Percentiles rank a stretch among this genome's conserved stretches.
phyloP scores from a whole-genome alignment of 352 stramenopile genomes.

The Globisporangium takayamanum region DNA sequence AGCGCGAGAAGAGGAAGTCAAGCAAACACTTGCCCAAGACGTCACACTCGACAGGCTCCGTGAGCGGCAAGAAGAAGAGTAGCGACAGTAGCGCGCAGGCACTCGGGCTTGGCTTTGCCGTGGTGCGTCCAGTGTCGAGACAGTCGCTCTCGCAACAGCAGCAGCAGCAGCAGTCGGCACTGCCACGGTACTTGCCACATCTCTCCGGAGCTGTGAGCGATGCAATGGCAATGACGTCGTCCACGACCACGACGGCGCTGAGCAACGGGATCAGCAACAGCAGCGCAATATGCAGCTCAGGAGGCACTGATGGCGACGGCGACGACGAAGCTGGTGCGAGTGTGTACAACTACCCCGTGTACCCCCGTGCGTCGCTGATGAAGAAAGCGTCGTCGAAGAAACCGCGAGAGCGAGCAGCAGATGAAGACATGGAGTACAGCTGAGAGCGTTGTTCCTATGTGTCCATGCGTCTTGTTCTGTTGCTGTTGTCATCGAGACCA shows the following conservation, averaged over 20 bases:
- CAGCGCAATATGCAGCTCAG: background rate
- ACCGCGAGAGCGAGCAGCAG: conserved; percentile 25
- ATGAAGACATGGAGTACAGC: conserved; percentile 50
- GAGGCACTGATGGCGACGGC: conserved; percentile 15
- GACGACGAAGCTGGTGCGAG: conserved; percentile 17
- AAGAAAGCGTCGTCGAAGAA: conserved; percentile 55
- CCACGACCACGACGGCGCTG: background rate
- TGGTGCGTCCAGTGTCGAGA: conserved; percentile 38
- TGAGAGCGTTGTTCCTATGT: conserved; percentile 16
- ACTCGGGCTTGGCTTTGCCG: conserved; percentile 18
- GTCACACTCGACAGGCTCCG: conserved; percentile 17
- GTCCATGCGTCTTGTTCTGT: background rate
- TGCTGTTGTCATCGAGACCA: background rate
- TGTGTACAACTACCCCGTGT: conserved; percentile 61
- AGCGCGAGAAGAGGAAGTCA: conserved; percentile 31
- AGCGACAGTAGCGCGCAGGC: conserved; percentile 7
- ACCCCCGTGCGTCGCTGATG: conserved; percentile 24
- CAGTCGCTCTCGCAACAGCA: conserved; percentile 32
- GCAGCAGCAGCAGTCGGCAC: conserved; percentile 18
- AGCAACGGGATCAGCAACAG: background rate
- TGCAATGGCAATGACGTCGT: conserved; percentile 10
- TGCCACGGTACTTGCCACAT: conserved; percentile 41
- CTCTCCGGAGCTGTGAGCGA: conserved; percentile 23
- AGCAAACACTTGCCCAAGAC: conserved; percentile 37
- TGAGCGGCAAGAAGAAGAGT: conserved; percentile 30